A percentile compares a stretch with the other conserved stretches of the same genome.
phyloP scores from a whole-genome alignment of 2,329 filamentous ascomycete genomes.

The Aspergillus spinulosporus region DNA sequence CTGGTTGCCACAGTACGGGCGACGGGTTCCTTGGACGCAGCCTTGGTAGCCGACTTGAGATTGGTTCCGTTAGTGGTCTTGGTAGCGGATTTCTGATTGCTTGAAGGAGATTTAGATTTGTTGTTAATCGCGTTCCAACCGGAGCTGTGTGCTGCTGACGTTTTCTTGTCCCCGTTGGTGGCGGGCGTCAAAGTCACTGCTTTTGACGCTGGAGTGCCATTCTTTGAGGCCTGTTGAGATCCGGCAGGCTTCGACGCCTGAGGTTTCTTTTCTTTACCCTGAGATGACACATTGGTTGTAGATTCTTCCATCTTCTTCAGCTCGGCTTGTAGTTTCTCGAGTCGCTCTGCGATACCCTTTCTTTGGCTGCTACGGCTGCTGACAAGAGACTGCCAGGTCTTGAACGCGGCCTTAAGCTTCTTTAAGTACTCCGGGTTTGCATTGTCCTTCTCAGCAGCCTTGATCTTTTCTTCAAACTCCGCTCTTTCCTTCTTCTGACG shows the following conservation, averaged over 20 bases:
- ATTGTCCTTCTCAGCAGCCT: conserved; percentile 11
- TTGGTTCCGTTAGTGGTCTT: neutral
- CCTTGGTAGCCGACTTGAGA: conserved; percentile 4
- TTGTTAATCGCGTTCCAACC: conserved; percentile 12
- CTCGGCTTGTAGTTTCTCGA: conserved; percentile 11
- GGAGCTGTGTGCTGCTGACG: neutral
- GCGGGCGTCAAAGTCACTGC: neutral
- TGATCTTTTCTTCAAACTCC: conserved; percentile 16
- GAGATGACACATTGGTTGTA: conserved; percentile 5
- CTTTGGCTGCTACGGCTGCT: neutral
- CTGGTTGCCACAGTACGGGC: neutral
- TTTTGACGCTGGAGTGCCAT: neutral
- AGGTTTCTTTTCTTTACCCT: conserved; percentile 3
- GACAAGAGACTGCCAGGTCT: neutral
- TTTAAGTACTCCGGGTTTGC: conserved; percentile 9
- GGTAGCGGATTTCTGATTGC: neutral
- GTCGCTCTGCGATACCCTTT: neutral
- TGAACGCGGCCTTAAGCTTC: conserved; percentile 1
- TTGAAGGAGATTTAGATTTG: neutral
- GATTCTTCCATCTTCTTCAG: conserved; percentile 17
- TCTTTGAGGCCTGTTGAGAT: neutral
- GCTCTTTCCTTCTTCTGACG: conserved; percentile 14
- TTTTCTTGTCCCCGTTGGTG: neutral
- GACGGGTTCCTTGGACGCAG: neutral
- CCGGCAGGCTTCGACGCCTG: neutral